These are phyloP conservation scores for Xylariales sp. DNA, from an alignment of 2,329 filamentous ascomycete species.

Conservation along the genomic window DNA sequence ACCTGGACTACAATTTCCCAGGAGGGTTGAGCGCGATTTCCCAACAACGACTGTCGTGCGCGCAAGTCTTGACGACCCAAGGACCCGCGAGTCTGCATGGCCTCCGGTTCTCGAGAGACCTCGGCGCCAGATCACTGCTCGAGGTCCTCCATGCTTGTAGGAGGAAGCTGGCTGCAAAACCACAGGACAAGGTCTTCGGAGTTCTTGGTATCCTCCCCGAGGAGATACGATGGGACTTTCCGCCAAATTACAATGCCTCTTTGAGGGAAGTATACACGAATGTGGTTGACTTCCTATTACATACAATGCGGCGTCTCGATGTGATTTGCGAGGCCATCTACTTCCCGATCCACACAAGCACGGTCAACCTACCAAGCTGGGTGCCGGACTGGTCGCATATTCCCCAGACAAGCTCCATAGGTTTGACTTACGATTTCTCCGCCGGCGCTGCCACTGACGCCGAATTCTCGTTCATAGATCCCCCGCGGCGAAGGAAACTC, in stretches of 20 bases:
- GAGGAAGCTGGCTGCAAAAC: slow-evolving; percentile 22
- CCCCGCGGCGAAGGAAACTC: slow-evolving; percentile 13
- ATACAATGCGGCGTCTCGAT: slow-evolving; percentile 22
- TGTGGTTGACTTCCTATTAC: slow-evolving; percentile 27
- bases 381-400: slow-evolving; percentile 32
- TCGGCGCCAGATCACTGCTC: neutral
- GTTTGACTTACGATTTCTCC: slow-evolving; percentile 16
- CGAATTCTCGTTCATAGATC: neutral
- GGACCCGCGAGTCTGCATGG: neutral
- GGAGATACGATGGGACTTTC: slow-evolving; percentile 21
- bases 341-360: slow-evolving; percentile 21
- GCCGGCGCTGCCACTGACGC: slow-evolving; percentile 8
- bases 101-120: neutral
- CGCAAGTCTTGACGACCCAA: neutral
- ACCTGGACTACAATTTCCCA: neutral
- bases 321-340: slow-evolving; percentile 31
- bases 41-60: neutral
- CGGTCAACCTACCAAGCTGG: slow-evolving; percentile 26
- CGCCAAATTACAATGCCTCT: slow-evolving; percentile 25
- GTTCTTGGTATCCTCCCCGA: slow-evolving; percentile 27
- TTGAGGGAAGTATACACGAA: slow-evolving; percentile 29
- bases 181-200: slow-evolving; percentile 31
- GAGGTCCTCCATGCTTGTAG: neutral
- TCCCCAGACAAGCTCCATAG: slow-evolving; percentile 15
- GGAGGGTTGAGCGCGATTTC: neutral